Conservation (phyloP, 2,329 filamentous ascomycete genomes). For the Myrmaecium sp. region DNA sequence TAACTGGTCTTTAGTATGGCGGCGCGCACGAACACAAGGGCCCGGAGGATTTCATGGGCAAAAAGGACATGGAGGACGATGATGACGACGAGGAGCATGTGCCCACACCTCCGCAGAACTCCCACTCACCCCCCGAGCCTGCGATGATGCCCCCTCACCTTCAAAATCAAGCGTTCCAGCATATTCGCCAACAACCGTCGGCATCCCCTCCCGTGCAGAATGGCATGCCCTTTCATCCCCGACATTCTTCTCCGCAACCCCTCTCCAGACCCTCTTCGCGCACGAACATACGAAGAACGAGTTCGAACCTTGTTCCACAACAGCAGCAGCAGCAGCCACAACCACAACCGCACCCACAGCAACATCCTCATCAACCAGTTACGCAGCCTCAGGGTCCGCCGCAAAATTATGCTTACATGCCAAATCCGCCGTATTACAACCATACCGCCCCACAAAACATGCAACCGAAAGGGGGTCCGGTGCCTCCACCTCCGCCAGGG, state of each 20-base stretch:
- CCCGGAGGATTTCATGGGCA: slow-evolving; percentile 76
- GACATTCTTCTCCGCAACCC: slow-evolving; percentile 70
- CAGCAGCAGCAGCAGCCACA: slow-evolving; percentile 42
- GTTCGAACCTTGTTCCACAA: slow-evolving; percentile 54
- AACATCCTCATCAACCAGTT: no score
- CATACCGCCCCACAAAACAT: slow-evolving; percentile 38
- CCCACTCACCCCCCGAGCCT: slow-evolving; percentile 45
- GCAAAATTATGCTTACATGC: slow-evolving; percentile 64
- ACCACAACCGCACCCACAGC: slow-evolving; percentile 36
- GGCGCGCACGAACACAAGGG: slow-evolving; percentile 92
- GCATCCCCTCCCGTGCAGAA: slow-evolving; percentile 79
- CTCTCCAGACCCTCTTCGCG: slow-evolving; percentile 65
- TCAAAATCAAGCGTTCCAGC: slow-evolving; percentile 49
- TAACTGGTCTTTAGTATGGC: slow-evolving; percentile 50
- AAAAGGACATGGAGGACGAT: slow-evolving; percentile 52
- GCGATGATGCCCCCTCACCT: slow-evolving; percentile 32
- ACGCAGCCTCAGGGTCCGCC: slow-evolving; percentile 6
- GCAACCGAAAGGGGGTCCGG: slow-evolving; percentile 19
- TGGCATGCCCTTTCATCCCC: slow-evolving; percentile 51
- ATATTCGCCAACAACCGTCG: slow-evolving; percentile 67
- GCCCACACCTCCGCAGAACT: slow-evolving; percentile 55
- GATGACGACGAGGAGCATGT: slow-evolving; percentile 57
- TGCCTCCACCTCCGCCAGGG: slow-evolving; percentile 20
- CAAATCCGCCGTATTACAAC: slow-evolving; percentile 74
- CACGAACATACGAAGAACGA: slow-evolving; percentile 51